A percentile compares a stretch with the other conserved stretches of the same genome.
Conservation (phyloP, 345 rosid genomes). For the Moricandia arvensis region DNA sequence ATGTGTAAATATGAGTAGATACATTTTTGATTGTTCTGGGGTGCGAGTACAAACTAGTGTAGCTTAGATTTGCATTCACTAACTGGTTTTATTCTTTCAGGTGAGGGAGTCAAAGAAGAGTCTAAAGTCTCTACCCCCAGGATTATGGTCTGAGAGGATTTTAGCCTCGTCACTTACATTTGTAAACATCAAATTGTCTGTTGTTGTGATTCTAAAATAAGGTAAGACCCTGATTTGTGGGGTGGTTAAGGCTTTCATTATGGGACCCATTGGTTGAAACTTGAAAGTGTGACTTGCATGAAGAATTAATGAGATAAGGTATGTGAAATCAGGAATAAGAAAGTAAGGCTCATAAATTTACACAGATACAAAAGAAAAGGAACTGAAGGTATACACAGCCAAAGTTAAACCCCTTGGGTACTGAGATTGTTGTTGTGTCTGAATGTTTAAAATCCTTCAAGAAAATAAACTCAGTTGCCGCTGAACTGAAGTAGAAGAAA, state of each 20-base stretch:
- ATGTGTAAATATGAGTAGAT: background rate
- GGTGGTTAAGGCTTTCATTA: background rate
- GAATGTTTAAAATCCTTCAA: too few species aligned
- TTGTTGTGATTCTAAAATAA: background rate
- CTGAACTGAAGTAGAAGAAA: too few species aligned
- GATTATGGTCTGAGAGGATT: constrained; percentile 27
- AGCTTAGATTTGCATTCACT: background rate
- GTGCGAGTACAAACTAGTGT: background rate
- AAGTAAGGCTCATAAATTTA: background rate
- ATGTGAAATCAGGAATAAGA: background rate
- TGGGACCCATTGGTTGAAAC: background rate
- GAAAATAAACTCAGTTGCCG: too few species aligned
- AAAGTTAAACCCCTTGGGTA: too few species aligned
- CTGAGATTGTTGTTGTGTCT: too few species aligned
- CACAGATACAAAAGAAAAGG: background rate
- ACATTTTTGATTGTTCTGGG: background rate
- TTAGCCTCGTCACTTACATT: background rate
- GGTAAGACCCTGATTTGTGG: background rate
- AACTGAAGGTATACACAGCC: too few species aligned
- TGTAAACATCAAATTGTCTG: background rate
- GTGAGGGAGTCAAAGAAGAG: constrained; percentile 19
- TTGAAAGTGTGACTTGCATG: background rate
- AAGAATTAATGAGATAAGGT: background rate
- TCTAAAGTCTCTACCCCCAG: background rate
- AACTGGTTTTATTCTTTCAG: constrained; percentile 6